Base-by-base conservation (phyloP, 306 rosid species). In the Vigna unguiculata region DNA sequence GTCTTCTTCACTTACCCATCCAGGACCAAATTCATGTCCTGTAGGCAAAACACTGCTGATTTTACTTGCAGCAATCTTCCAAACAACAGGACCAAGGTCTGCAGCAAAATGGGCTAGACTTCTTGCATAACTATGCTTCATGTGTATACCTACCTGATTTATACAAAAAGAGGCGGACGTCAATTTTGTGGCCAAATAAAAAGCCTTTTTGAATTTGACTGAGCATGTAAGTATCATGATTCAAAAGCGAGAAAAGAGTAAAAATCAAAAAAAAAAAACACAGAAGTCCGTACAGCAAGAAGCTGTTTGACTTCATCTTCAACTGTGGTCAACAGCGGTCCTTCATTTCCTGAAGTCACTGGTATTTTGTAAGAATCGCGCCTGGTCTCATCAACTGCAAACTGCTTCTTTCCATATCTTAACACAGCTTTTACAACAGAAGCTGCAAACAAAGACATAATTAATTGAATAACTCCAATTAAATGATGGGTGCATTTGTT, bases 101-200 rank as follows among this genome's bases (percentile, higher is more conserved):
- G 93, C 86, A 28, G 91, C 91, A 88, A 95, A 95, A 71, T 76
- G 85, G 76, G 97, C 90, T 53, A 94, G 78, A 81, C 98, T 92
- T 86, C 92, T 88, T 5, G 93, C 90, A 83, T 90, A 94, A 83
- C 95, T 86, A 75, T 87, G 93, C 78, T 89, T 91, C 58, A 76
- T 77, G 43, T 82, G 83, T 38, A 91, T 58, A 61, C 94, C 95
- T 57, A 90, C 97, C 98, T 95, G 88, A 70, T 90, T 72, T 59
- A 41, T 10, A 24, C 69, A 43, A 45, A 48, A 83, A 66, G 64
- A 16, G 41, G 12, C 17, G 69, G 40, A 20, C 0, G 13, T 65
- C 17, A 76, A 34, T 51, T 58, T 21, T 25, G 58, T 28, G 30
- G 58, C 45, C 62, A 48, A 36, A 21, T 57, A 77, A 77, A 80